Conservation (phyloP, 129 eudicot genomes). For the Tagetes erecta region DNA sequence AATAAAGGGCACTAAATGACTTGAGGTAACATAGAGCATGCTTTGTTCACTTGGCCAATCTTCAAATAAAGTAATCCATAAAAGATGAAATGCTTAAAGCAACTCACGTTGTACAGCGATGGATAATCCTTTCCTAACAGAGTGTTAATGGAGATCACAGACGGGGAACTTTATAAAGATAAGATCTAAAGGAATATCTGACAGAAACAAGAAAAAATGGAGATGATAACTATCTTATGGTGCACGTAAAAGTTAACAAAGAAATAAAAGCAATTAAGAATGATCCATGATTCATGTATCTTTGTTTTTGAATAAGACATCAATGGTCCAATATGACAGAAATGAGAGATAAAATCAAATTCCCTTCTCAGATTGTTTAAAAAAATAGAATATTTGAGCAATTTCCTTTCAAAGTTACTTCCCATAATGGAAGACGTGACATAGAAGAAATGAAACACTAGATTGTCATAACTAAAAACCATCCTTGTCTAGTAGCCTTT, state of each 20-base stretch:
- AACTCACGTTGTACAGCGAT: slow-evolving; percentile 14
- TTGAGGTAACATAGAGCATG: slow-evolving; percentile 1
- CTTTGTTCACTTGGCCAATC: not conserved
- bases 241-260: slow-evolving; percentile 18
- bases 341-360: slow-evolving; percentile 17
- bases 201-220: slow-evolving; percentile 20
- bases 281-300: slow-evolving; percentile 28
- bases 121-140: slow-evolving; percentile 12
- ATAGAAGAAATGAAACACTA: slow-evolving; percentile 19
- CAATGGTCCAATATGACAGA: slow-evolving; percentile 18
- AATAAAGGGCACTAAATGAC: not conserved
- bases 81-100: slow-evolving; percentile 23
- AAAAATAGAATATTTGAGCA: slow-evolving; percentile 15
- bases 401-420: slow-evolving; percentile 18
- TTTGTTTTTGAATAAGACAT: slow-evolving; percentile 31
- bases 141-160: slow-evolving; percentile 3
- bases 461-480: slow-evolving; percentile 23
- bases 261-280: slow-evolving; percentile 17
- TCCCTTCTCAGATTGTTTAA: slow-evolving; percentile 1
- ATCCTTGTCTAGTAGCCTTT: slow-evolving; percentile 14
- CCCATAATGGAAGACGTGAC: slow-evolving; percentile 12
- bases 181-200: slow-evolving; percentile 25
- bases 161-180: slow-evolving; percentile 10
- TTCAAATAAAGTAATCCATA: slow-evolving; percentile 27
- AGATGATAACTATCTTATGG: slow-evolving; percentile 12